phyloP scores from a whole-genome alignment of 176 grass and related monocot species.

The Tuctoria greenei region DNA sequence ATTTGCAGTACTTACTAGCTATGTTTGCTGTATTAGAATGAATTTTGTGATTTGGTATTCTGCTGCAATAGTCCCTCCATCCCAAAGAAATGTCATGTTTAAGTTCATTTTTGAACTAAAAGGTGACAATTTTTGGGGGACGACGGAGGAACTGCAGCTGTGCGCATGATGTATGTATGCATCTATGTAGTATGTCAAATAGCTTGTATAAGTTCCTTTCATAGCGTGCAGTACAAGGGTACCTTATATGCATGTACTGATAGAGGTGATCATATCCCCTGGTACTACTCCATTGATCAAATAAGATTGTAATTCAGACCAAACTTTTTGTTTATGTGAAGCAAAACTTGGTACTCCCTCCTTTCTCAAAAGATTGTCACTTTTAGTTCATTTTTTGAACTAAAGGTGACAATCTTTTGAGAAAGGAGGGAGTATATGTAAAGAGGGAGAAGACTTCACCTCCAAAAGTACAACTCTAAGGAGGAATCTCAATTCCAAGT shows the following conservation, averaged over 20 bases:
- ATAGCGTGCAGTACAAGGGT: conserved; percentile 7
- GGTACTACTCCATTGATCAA: not conserved
- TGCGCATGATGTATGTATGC: conserved; percentile 30
- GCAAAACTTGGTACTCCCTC: not conserved
- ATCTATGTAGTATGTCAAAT: conserved; percentile 33
- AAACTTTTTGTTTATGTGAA: not conserved
- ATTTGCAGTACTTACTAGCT: conserved; percentile 21
- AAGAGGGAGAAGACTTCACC: not conserved
- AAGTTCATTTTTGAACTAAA: too few relatives aligned
- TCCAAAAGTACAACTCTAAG: not conserved
- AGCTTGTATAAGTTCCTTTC: conserved; percentile 32
- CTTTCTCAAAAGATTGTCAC: too few relatives aligned
- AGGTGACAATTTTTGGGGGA: too few relatives aligned
- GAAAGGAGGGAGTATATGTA: not conserved
- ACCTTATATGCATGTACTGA: conserved; percentile 4
- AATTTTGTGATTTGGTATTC: conserved; percentile 21
- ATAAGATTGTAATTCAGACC: not conserved
- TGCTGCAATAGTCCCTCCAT: conserved; percentile 34
- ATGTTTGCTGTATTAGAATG: conserved; percentile 34
- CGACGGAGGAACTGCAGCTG: too few relatives aligned
- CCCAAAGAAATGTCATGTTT: too few relatives aligned
- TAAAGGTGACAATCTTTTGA: too few relatives aligned
- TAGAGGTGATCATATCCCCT: not conserved
- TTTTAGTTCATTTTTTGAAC: too few relatives aligned
- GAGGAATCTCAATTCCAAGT: not conserved